Conservation (phyloP, 371 early-diverging fungal species). For the Synchytrium microbalum region DNA sequence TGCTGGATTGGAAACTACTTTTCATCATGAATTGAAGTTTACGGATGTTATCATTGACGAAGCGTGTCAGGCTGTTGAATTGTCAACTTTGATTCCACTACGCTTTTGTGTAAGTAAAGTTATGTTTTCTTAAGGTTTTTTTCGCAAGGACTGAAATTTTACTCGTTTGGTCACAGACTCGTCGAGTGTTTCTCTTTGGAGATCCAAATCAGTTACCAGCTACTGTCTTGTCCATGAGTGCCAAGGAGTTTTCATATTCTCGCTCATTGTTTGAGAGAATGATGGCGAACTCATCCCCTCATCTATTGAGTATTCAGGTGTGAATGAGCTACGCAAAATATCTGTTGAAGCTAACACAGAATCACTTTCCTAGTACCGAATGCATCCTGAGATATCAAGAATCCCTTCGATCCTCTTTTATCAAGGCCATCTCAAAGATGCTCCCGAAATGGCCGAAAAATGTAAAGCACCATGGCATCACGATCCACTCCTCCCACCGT, state of each 20-base stretch:
- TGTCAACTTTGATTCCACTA: slow-evolving; percentile 83
- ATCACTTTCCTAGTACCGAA: slow-evolving; percentile 75
- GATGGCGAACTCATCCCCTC: slow-evolving; percentile 46
- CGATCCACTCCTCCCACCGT: slow-evolving; percentile 58
- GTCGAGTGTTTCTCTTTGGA: slow-evolving; percentile 9
- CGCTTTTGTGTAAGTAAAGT: slow-evolving; percentile 73
- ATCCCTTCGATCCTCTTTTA: slow-evolving; percentile 85
- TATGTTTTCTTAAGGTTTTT: slow-evolving; percentile 88
- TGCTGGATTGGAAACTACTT: background rate
- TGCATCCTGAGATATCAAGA: slow-evolving; percentile 88
- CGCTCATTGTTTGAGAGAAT: slow-evolving; percentile 84
- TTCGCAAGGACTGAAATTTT: background rate
- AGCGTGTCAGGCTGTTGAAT: slow-evolving; percentile 94
- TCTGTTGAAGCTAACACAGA: too few species aligned
- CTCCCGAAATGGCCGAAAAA: slow-evolving; percentile 54
- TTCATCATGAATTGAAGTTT: slow-evolving; percentile 13
- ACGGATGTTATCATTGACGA: slow-evolving; percentile 83
- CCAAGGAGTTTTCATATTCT: slow-evolving; percentile 70
- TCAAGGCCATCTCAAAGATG: slow-evolving; percentile 64
- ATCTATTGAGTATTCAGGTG: background rate
- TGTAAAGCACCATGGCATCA: slow-evolving; percentile 73
- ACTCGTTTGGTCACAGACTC: background rate
- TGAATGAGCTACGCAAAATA: too few species aligned
- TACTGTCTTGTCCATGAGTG: slow-evolving; percentile 73
- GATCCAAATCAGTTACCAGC: slow-evolving; percentile 97